Base-by-base conservation (phyloP, 2,329 filamentous ascomycete species). In the Penicillium verrucosum region DNA sequence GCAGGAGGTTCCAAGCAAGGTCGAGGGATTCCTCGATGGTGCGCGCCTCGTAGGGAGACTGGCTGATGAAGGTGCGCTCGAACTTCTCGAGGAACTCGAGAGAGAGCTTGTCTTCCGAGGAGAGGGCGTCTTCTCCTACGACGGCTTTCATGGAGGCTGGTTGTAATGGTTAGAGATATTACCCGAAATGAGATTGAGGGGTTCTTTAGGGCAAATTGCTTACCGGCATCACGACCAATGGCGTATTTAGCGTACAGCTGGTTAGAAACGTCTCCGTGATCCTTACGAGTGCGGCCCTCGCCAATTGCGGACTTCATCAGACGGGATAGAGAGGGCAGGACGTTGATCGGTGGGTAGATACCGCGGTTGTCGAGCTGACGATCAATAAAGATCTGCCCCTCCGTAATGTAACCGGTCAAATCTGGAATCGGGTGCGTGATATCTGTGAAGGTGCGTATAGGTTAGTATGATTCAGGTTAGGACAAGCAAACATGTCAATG, bases 271-370 rank as follows among this genome's bases (percentile, higher is more conserved):
- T 99, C 94, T 67, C 91, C 90, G 78, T 99, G 94, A 71, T 99
- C 95, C 78, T 90, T 92, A 70, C 94, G 89, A 27, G 94, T 99
- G 83, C 92, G 93, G 64, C 91, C 91, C 80, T 97, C 92, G 69
- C 94, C 94, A 71, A 99, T 99, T 75, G 94, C 94, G 71, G 94
- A 99, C 80, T 99, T 99, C 94, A 99, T 99, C 73, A 99, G 89
- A 85, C 94, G 94, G 25, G 94, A 99, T 38, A 99, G 88, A 46
- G 94, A 99, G 25, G 94, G 94, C 60, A 99, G 82, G 63, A 99
- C 94, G 81, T 99, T 99, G 82, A 99, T 99, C 21, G 94, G 94
- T 51, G 94, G 94, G 82, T 96, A 97, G 79, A 99, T 88, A 79
- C 92, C 93, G 81, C 94, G 94, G 84, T 99, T 99, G 82, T 92